Evolutionary conservation across 2,329 filamentous ascomycete species (phyloP).

Genomic region (Alternaria alternata): DNA sequence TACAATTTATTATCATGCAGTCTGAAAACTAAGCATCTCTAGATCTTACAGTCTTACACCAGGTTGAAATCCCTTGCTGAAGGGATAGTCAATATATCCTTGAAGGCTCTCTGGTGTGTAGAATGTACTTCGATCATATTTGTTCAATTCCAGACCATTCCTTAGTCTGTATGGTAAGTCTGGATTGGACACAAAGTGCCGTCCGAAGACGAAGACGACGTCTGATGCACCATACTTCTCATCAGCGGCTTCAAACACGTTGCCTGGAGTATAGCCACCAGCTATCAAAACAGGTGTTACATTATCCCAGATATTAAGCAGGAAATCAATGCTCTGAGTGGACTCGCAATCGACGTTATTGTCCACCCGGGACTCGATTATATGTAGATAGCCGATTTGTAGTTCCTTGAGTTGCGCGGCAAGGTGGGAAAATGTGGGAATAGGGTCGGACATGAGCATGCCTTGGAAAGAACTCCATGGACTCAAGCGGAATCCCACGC

Average conservation of each 20-base stretch:
- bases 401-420: neutral
- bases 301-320: conserved; percentile 12
- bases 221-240: conserved; percentile 48
- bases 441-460: conserved; percentile 67
- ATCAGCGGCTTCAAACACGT: conserved; percentile 40
- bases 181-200: conserved; percentile 56
- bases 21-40: neutral
- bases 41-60: neutral
- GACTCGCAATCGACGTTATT: conserved; percentile 18
- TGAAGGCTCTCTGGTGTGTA: conserved; percentile 19
- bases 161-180: conserved; percentile 56
- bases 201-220: conserved; percentile 51
- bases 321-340: conserved; percentile 18
- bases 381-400: conserved; percentile 2
- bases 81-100: conserved; percentile 23
- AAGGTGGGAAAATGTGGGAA: conserved; percentile 8
- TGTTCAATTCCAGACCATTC: conserved; percentile 48
- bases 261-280: conserved; percentile 50
- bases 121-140: conserved; percentile 49
- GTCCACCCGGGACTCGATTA: conserved; percentile 9
- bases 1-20: neutral
- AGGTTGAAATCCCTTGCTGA: neutral
- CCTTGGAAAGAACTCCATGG: conserved; percentile 69
- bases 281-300: conserved; percentile 43
- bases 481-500: conserved; percentile 65